phyloP scores from a whole-genome alignment of 2,329 filamentous ascomycete genomes.

The Aspergillus amoenus region DNA sequence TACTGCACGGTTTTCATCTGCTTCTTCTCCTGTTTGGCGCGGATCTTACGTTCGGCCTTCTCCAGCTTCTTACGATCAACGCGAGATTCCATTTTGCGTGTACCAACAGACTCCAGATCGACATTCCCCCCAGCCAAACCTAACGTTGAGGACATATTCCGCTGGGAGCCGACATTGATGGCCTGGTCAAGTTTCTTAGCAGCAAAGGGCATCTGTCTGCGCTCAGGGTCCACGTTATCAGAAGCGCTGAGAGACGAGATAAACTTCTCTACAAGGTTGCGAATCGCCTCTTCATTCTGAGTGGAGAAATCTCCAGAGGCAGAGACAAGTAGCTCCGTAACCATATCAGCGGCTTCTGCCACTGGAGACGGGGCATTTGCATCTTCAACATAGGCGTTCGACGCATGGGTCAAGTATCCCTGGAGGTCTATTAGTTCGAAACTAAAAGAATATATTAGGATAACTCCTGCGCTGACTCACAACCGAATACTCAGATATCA shows the following conservation, averaged over 20 bases:
- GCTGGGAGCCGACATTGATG: slow-evolving; percentile 88
- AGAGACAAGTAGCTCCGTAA: slow-evolving; percentile 87
- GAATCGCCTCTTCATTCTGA: slow-evolving; percentile 73
- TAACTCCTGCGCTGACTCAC: slow-evolving; percentile 31
- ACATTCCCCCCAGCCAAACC: slow-evolving; percentile 81
- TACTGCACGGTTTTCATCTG: slow-evolving; percentile 98
- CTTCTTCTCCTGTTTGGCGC: slow-evolving; percentile 98
- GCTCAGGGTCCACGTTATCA: slow-evolving; percentile 67
- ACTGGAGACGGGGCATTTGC: slow-evolving; percentile 70
- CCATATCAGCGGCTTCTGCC: slow-evolving; percentile 75
- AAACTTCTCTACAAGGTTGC: slow-evolving; percentile 84
- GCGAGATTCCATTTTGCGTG: slow-evolving; percentile 92
- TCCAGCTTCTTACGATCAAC: slow-evolving; percentile 99
- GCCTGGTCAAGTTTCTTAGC: slow-evolving; percentile 89
- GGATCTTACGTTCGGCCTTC: slow-evolving; percentile 96
- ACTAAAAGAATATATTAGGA: not conserved
- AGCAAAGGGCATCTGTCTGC: slow-evolving; percentile 68
- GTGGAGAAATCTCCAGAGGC: slow-evolving; percentile 80
- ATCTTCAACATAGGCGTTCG: slow-evolving; percentile 75
- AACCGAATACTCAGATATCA: slow-evolving; percentile 88
- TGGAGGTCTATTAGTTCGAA: slow-evolving; percentile 20
- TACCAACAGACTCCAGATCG: slow-evolving; percentile 90
- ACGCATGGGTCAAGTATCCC: slow-evolving; percentile 92
- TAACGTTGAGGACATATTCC: slow-evolving; percentile 94
- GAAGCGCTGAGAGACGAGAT: slow-evolving; percentile 75